A percentile compares a stretch with the other conserved stretches of the same genome.
Evolutionary conservation across 495 filamentous ascomycete species (phyloP).

Genomic region (Trichocladium antarcticum): DNA sequence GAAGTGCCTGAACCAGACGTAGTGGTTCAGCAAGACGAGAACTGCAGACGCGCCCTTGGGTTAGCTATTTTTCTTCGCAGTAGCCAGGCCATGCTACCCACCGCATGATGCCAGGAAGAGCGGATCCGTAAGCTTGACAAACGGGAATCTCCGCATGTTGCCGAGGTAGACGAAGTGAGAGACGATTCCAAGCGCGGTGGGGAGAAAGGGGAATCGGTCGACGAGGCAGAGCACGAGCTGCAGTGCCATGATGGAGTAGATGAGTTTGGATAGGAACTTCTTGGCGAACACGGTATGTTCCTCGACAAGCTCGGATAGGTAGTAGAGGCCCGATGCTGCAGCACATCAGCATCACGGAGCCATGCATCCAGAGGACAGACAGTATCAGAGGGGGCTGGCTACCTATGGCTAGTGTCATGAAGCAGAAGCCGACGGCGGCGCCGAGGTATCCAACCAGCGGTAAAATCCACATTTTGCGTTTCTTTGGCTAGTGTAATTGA

Average conservation of each 20-base stretch:
- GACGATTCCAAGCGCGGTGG: slow-evolving; percentile 63
- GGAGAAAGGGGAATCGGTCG: slow-evolving; percentile 69
- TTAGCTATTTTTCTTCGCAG: not conserved
- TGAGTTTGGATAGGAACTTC: slow-evolving; percentile 67
- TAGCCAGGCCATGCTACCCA: slow-evolving; percentile 23
- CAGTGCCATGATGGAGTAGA: slow-evolving; percentile 68
- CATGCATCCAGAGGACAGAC: not conserved
- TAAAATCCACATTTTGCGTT: slow-evolving; percentile 74
- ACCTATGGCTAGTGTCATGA: slow-evolving; percentile 92
- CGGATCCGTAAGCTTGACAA: slow-evolving; percentile 80
- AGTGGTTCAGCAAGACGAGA: slow-evolving; percentile 86
- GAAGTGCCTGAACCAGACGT: slow-evolving; percentile 93
- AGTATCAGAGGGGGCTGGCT: slow-evolving; percentile 16
- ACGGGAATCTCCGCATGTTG: slow-evolving; percentile 78
- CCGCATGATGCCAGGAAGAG: slow-evolving; percentile 77
- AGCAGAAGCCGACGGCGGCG: slow-evolving; percentile 76
- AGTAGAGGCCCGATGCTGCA: slow-evolving; percentile 89
- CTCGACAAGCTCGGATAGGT: slow-evolving; percentile 94
- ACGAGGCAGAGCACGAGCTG: slow-evolving; percentile 66
- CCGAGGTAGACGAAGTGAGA: slow-evolving; percentile 83
- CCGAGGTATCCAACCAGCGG: slow-evolving; percentile 83
- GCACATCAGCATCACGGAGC: not conserved
- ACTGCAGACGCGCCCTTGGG: slow-evolving; percentile 28
- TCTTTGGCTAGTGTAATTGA: not conserved
- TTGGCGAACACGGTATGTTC: slow-evolving; percentile 92